Evolutionary conservation across 2,329 filamentous ascomycete genomes (phyloP), one percentile per base, ranked within the genome.

Genomic region (Xylaria hypoxylon): DNA sequence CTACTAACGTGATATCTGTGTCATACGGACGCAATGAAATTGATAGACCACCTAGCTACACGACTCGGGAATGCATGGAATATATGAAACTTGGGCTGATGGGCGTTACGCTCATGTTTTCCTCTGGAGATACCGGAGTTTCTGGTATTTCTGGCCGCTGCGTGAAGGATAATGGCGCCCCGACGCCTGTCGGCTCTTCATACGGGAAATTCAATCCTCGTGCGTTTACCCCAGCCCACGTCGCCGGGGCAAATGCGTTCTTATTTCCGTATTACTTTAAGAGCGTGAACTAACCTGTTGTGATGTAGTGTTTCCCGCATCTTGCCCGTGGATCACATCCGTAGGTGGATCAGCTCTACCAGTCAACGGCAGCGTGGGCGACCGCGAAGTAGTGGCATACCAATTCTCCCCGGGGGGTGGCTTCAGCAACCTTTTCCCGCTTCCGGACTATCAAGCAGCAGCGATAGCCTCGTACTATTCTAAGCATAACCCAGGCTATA

Each of bases 1-100:
- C 81, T 3, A 81, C 85, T 5, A 84, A 86, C 58, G 84, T 87
- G 63, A 83, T 87, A 65, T 83, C 80, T 26, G 83, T 84, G 33
- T 85, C 82, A 3, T 88, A 88, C 73, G 80, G 78, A 26, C 82
- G 82, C 69, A 81, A 83, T 68, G 85, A 87, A 76, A 79, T 78
- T n/a, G 81, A 83, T 57, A 76, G 84, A 7, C 81, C 83, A 1
- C 77, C 79, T 5, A 77, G 76, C 63, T 87, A 87, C 71, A 80
- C 82, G 63, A 67, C 77, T 52, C 79, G 85, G 4, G 84, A 87
- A 73, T 87, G 85, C 73, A 77, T 78, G 64, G 84, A 87, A 77
- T 67, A 57, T 42, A 59, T 67, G 53, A 57, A 64, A 44, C 56
- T 67, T 13, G 35, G 57, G 7, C 58, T 68, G 4, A 62, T 64